Evolutionary conservation across 2,329 filamentous ascomycete genomes (phyloP), one percentile per base, ranked within the genome.

Genomic region (Phaeoacremonium minimum): DNA sequence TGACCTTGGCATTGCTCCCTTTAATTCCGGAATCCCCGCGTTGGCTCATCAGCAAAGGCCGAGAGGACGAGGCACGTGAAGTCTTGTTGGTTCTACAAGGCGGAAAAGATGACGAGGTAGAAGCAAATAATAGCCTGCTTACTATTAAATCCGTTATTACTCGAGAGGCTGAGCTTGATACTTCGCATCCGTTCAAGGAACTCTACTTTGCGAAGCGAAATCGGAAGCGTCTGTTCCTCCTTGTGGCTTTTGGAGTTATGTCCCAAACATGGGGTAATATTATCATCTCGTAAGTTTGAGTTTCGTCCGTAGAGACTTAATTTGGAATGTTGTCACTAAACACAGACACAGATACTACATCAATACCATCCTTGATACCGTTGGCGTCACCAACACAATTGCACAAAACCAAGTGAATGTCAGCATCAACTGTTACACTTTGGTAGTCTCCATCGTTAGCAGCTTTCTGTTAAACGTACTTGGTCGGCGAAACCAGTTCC

Each of bases 11-110:
- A 6, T 52, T 65, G 12, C 44, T 66, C 11, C 60, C 57, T 2
- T 66, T 65, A 38, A 53, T 62, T 5, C 67, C 67, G 7, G 67
- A 74, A 48, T 64, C 58, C 4, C 70, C 69, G 6, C 60, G 67
- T 12, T 73, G 68, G 67, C 60, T 73, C 1, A 55, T 63, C 4
- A 49, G 60, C 29, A 45, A 64, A n/a, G 66, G 60, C 15, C 55
- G 53, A 4, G 51, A 58, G 15, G 58, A 66, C 12, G 66, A 66
- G 28, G 69, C 69, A 4, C 55, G 59, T 5, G 33, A 49, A 5
- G 55, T 62, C 0, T 53, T 74, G 0, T 67, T 67, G 2, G 53
- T 60, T 41, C 59, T 62, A n/a, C 62, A 72, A 36, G 55, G 66
- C 8, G 66, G 70, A 4, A 57, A 71, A 36, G 42, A 52, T 4